These are phyloP conservation scores for Mycena latifolia DNA, from an alignment of 768 basidiomycete genomes.

Conservation along the genomic window DNA sequence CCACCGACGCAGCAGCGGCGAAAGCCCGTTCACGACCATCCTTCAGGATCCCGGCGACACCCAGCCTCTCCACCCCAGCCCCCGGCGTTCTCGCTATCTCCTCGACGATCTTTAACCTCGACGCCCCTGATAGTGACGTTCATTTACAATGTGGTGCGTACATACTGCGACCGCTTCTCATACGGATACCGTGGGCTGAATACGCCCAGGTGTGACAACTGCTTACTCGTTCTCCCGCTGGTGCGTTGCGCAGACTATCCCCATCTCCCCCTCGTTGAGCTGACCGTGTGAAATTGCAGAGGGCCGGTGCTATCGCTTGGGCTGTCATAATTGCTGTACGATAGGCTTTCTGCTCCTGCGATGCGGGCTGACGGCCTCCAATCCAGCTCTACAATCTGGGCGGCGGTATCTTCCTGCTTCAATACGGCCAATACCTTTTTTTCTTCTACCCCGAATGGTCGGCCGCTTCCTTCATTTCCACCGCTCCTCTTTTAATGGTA, in stretches of 20 bases:
- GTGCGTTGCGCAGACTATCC: slow-evolving; percentile 53
- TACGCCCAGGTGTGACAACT: slow-evolving; percentile 79
- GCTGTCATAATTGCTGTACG: slow-evolving; percentile 71
- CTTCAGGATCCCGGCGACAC: slow-evolving; percentile 36
- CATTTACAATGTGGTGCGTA: slow-evolving; percentile 45
- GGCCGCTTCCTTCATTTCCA: slow-evolving; percentile 48
- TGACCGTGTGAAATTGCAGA: slow-evolving; percentile 54
- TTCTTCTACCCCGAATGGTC: slow-evolving; percentile 79
- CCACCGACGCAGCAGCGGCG: slow-evolving; percentile 35
- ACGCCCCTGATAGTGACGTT: slow-evolving; percentile 32
- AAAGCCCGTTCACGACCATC: slow-evolving; percentile 11
- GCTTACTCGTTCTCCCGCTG: slow-evolving; percentile 78
- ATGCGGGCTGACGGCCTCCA: slow-evolving; percentile 11
- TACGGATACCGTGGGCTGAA: slow-evolving; percentile 40
- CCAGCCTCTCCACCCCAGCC: slow-evolving; percentile 15
- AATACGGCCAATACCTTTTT: slow-evolving; percentile 72
- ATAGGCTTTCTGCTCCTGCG: slow-evolving; percentile 21
- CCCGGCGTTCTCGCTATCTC: slow-evolving; percentile 1
- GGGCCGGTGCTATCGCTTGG: slow-evolving; percentile 81
- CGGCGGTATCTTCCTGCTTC: slow-evolving; percentile 73
- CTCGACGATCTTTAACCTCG: slow-evolving; percentile 28
- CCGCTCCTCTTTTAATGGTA: slow-evolving; percentile 26
- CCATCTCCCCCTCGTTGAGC: slow-evolving; percentile 40
- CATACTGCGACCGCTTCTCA: slow-evolving; percentile 18
- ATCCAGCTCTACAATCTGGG: slow-evolving; percentile 72